Base-by-base conservation (phyloP, 148 eudicot genomes). In the Persicaria maculosa region DNA sequence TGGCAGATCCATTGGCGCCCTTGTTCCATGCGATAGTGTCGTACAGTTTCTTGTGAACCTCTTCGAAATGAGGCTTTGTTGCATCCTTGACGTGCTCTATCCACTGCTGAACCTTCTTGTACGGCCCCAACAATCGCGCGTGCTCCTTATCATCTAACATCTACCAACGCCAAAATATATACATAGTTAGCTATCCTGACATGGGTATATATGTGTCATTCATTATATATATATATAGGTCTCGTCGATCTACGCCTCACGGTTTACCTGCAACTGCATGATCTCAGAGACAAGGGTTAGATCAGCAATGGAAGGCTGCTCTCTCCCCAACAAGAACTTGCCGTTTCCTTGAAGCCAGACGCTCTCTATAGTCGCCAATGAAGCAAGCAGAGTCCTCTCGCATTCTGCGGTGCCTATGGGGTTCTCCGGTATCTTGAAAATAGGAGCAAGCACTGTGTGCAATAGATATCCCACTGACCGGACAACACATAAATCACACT, bases 181-280 rank as follows among this genome's bases (percentile, higher is more conserved):
- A 20, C 14, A 47, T 72, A 11, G 44, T 0, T 44, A n/a, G n/a
- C n/a, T n/a, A n/a, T n/a, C n/a, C n/a, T n/a, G n/a, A n/a, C n/a
- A n/a, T n/a, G n/a, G n/a, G n/a, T n/a, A n/a, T n/a, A n/a, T n/a
- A n/a, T n/a, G n/a, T n/a, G n/a, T n/a, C n/a, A n/a, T n/a, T n/a
- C n/a, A n/a, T n/a, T n/a, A n/a, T n/a, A n/a, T n/a, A n/a, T n/a
- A n/a, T n/a, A n/a, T n/a, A n/a, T n/a, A n/a, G n/a, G n/a, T n/a
- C n/a, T n/a, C n/a, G n/a, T n/a, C n/a, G n/a, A n/a, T n/a, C n/a
- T n/a, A n/a, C n/a, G n/a, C n/a, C n/a, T n/a, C n/a, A n/a, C n/a
- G n/a, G n/a, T n/a, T n/a, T n/a, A 79, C 84, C 79, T 82, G 74
- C 12, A 79, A 75, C 74, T 79, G 82, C 77, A 82, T 77, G 44